Conservation (phyloP, 2,329 filamentous ascomycete species). For the Penicillium sp. region DNA sequence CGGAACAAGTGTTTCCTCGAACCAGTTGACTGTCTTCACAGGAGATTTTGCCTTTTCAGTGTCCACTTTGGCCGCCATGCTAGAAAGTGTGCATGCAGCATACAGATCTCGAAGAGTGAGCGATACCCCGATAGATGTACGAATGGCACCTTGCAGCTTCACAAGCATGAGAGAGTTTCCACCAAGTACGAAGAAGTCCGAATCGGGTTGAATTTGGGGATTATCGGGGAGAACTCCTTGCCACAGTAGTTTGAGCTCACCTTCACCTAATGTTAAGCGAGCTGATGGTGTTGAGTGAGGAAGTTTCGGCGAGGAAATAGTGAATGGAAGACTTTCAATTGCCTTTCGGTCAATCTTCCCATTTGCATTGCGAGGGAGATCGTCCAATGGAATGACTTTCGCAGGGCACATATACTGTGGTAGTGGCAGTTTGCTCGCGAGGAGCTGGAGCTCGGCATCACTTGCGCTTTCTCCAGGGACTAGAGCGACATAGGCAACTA, state of each 20-base stretch:
- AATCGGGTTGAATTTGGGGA: neutral
- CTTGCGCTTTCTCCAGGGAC: too few species aligned
- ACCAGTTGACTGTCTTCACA: constrained; percentile 42
- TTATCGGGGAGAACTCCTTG: constrained; percentile 1
- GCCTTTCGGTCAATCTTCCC: constrained; percentile 33
- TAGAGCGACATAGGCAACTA: too few species aligned
- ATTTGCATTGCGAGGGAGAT: constrained; percentile 29
- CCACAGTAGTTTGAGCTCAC: constrained; percentile 15
- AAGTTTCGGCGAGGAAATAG: neutral
- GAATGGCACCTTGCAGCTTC: constrained; percentile 42
- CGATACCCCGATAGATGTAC: constrained; percentile 32
- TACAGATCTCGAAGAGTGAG: constrained; percentile 46
- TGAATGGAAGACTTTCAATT: constrained; percentile 11
- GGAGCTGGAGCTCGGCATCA: too few species aligned
- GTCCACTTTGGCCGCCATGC: constrained; percentile 40
- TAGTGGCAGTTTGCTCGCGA: constrained; percentile 12
- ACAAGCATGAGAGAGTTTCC: constrained; percentile 35
- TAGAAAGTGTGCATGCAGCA: constrained; percentile 39
- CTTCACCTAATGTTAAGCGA: neutral
- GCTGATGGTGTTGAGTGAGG: neutral
- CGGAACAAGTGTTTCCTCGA: constrained; percentile 36
- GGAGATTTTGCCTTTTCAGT: neutral
- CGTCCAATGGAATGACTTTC: constrained; percentile 23
- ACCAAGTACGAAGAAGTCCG: constrained; percentile 31
- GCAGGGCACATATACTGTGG: constrained; percentile 41